Conservation (phyloP, 306 rosid species). For the Abrus precatorius region DNA sequence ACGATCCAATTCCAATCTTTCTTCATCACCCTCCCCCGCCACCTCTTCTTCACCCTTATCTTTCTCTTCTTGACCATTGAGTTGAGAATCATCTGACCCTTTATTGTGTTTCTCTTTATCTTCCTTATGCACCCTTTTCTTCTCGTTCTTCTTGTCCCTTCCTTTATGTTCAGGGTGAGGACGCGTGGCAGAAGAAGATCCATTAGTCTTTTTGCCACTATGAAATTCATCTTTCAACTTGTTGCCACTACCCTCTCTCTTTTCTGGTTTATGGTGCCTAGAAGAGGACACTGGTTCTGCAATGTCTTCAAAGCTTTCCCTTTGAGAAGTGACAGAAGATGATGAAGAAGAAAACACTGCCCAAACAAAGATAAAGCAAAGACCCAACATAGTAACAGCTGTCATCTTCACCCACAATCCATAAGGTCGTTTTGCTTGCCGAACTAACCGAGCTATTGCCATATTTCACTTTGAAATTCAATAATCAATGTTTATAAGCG, state of each 20-base stretch:
- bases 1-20: slow-evolving; percentile 49
- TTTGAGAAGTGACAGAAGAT: slow-evolving; percentile 67
- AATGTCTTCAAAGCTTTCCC: slow-evolving; percentile 92
- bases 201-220: slow-evolving; percentile 51
- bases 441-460: slow-evolving; percentile 75
- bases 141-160: slow-evolving; percentile 51
- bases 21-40: slow-evolving; percentile 58
- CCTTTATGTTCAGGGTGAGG: slow-evolving; percentile 43
- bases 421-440: slow-evolving; percentile 82
- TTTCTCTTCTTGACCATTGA: slow-evolving; percentile 53
- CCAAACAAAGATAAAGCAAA: slow-evolving; percentile 88
- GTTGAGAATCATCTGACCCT: slow-evolving; percentile 49
- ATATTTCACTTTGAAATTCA: slow-evolving; percentile 51
- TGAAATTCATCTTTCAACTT: slow-evolving; percentile 38
- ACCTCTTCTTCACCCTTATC: slow-evolving; percentile 61
- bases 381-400: slow-evolving; percentile 77
- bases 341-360: slow-evolving; percentile 75
- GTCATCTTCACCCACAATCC: slow-evolving; percentile 83
- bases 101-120: slow-evolving; percentile 44
- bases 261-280: slow-evolving; percentile 26
- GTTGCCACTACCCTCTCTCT: not conserved
- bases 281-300: slow-evolving; percentile 65
- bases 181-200: slow-evolving; percentile 51
- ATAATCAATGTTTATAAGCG: not conserved
- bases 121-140: slow-evolving; percentile 54